Evolutionary conservation across 306 rosid species (phyloP).

Genomic region (Gastrolobium villosum): DNA sequence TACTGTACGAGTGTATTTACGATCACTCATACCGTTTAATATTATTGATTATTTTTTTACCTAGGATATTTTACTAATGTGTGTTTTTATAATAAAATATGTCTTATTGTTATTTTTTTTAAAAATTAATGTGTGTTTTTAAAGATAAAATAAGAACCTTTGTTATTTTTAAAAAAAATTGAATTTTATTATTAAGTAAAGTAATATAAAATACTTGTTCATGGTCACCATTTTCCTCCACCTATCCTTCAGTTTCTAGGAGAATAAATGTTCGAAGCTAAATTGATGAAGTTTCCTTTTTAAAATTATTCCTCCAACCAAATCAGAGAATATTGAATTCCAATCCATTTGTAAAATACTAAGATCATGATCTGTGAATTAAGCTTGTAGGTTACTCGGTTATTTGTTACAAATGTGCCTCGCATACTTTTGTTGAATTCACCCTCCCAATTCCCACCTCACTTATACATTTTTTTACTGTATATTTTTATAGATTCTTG

Average conservation of each 20-base stretch:
- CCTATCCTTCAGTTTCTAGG: not conserved
- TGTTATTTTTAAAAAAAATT: too few relatives aligned
- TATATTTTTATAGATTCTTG: not conserved
- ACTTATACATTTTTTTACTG: not conserved
- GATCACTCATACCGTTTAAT: not conserved
- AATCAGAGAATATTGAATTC: not conserved
- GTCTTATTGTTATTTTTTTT: too few relatives aligned
- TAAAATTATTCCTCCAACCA: not conserved
- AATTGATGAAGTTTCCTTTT: not conserved
- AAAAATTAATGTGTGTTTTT: too few relatives aligned
- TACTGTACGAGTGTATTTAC: not conserved
- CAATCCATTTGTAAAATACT: not conserved
- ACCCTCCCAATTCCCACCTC: not conserved
- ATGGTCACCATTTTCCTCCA: not conserved
- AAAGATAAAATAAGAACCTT: too few relatives aligned
- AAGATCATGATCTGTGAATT: not conserved
- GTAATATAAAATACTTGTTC: not conserved
- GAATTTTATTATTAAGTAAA: too few relatives aligned
- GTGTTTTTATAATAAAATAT: too few relatives aligned
- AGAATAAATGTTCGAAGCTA: not conserved
- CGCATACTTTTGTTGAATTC: not conserved
- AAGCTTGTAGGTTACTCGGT: not conserved
- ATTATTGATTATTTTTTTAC: too few relatives aligned
- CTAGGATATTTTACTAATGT: too few relatives aligned
- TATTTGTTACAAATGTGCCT: not conserved